phyloP scores from a whole-genome alignment of 345 rosid genomes.

The Ceriops zippeliana region DNA sequence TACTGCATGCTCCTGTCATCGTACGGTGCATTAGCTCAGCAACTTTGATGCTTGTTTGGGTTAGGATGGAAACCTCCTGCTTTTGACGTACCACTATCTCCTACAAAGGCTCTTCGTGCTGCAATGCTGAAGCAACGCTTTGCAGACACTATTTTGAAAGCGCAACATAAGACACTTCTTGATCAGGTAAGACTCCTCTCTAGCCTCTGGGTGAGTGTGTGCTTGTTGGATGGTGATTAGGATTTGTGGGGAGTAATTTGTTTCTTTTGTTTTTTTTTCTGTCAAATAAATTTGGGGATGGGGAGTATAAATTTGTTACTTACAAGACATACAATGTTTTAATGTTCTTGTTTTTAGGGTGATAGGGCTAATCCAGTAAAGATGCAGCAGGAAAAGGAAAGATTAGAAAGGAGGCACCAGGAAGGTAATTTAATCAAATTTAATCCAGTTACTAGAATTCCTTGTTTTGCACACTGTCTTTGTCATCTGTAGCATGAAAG shows the following conservation, averaged over 20 bases:
- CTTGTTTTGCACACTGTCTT: too few relatives aligned
- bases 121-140: constrained; percentile 70
- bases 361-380: constrained; percentile 56
- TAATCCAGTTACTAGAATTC: too few relatives aligned
- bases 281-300: neutral
- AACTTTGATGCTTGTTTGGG: neutral
- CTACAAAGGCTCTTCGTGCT: constrained; percentile 77
- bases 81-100: constrained; percentile 52
- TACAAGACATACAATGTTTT: neutral
- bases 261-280: neutral
- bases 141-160: constrained; percentile 69
- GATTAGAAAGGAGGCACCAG: constrained; percentile 59
- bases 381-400: constrained; percentile 60
- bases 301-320: neutral
- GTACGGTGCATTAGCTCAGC: neutral
- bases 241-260: too few relatives aligned
- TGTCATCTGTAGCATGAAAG: too few relatives aligned
- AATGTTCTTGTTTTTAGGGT: constrained; percentile 36
- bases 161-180: constrained; percentile 58
- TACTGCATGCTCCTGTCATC: neutral
- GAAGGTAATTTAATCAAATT: constrained; percentile 49
- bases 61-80: constrained; percentile 44
- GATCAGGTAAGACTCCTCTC: constrained; percentile 43
- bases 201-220: neutral
- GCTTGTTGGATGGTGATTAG: too few relatives aligned